Base-by-base conservation (phyloP, 2,329 filamentous ascomycete species). In the Colletotrichum lini region DNA sequence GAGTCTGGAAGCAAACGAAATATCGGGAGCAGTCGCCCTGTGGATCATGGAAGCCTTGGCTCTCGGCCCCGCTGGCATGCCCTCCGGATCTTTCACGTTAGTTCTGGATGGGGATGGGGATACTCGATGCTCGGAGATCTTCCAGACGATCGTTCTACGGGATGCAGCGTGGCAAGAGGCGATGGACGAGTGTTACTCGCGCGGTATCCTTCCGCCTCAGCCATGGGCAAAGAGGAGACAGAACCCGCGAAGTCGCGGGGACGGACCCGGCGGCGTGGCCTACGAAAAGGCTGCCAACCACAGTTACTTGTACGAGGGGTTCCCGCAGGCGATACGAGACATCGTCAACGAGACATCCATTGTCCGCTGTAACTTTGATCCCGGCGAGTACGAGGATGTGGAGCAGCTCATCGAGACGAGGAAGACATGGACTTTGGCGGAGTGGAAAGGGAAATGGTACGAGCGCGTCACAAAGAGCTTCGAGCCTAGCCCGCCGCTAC, bases 121-220 rank as follows among this genome's bases (percentile, higher is more conserved):
- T 5, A 8, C 30, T 9, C 30, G 8, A 9, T 52, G 45, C 53
- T 35, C 66, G 3, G 44, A 59, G 3, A 42, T 69, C 23, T 69
- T 69, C 18, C 66, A 42, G 3, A 50, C 35, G 5, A 16, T 64
- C 5, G 38, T 69, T 6, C 53, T 59, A n/a, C 60, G 66, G 12
- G 60, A 69, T 9, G 54, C 61, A 7, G 53, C 60, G 8, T 69
- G 66, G 66, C 52, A 50, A 23, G 16, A 12, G 15, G 66, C 53
- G 3, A 49, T 69, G 18, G 66, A 53, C 10, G 6, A 1, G 10
- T 64, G 66, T 23, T 4, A 54, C n/a, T 18, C 49, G 10, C 18
- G 50, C 13, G 13, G 15, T 35, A n/a, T 26, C 2, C 42, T 49
- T 12, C 40, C 47, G 26, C 16, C n/a, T 50, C 23, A n/a, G 16